Evolutionary conservation across 768 basidiomycete species (phyloP).

Genomic region (Antrodiella citrinella): DNA sequence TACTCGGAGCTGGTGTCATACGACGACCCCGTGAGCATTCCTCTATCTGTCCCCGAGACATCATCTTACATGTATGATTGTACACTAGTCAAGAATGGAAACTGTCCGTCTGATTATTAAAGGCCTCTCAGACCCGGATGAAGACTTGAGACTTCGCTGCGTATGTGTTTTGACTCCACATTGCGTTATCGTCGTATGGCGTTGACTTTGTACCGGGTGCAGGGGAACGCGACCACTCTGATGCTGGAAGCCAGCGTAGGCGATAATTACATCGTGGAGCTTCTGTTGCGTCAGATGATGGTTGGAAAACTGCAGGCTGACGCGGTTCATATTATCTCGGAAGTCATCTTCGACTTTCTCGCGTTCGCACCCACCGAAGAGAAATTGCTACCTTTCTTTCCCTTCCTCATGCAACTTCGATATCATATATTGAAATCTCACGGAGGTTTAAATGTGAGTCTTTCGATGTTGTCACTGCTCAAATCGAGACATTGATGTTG

Average conservation of each 20-base stretch:
- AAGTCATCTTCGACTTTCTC: neutral
- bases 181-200: too few species aligned
- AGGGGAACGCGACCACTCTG: neutral
- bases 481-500: neutral
- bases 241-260: neutral
- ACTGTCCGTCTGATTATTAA: too few species aligned
- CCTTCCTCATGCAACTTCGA: neutral
- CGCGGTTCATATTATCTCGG: neutral
- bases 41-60: too few species aligned
- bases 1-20: too few species aligned
- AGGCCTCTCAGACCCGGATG: too few species aligned
- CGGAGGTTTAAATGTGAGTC: neutral
- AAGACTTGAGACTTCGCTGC: too few species aligned
- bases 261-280: neutral
- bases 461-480: neutral
- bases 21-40: too few species aligned
- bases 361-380: neutral
- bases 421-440: neutral
- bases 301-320: neutral
- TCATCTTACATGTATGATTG: too few species aligned
- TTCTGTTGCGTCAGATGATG: neutral
- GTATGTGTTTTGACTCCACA: too few species aligned
- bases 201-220: too few species aligned
- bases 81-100: too few species aligned
- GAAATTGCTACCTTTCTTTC: neutral